These are phyloP conservation scores for Rhizopogon rudus DNA, from an alignment of 768 basidiomycete genomes.

Conservation along the genomic window DNA sequence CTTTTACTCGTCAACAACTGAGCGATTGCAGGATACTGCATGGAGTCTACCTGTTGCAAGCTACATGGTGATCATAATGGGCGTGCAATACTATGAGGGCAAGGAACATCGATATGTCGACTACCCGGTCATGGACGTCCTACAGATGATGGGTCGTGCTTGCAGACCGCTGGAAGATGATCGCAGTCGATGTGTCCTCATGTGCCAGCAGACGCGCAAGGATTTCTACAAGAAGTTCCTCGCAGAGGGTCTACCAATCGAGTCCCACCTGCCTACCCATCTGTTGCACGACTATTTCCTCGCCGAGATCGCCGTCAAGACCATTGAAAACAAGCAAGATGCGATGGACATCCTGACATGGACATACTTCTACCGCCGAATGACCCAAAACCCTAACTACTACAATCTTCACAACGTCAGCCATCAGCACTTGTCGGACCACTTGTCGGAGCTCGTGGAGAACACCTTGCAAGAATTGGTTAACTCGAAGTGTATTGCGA, in stretches of 20 bases:
- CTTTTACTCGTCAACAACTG: not conserved
- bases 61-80: conserved; percentile 99
- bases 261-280: conserved; percentile 89
- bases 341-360: conserved; percentile 98
- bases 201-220: conserved; percentile 97
- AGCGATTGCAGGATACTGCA: conserved; percentile 71
- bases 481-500: conserved; percentile 90
- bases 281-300: conserved; percentile 95
- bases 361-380: conserved; percentile 96
- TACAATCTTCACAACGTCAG: conserved; percentile 94
- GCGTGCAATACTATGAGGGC: conserved; percentile 95
- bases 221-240: conserved; percentile 99
- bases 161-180: conserved; percentile 88
- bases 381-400: conserved; percentile 97
- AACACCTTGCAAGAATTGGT: conserved; percentile 87
- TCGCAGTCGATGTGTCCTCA: conserved; percentile 88
- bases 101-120: conserved; percentile 98
- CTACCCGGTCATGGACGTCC: conserved; percentile 96
- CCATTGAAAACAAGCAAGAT: conserved; percentile 99
- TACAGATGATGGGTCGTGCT: conserved; percentile 99
- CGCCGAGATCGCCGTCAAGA: conserved; percentile 97
- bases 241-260: conserved; percentile 94
- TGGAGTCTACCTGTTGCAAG: conserved; percentile 94
- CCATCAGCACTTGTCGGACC: conserved; percentile 93
- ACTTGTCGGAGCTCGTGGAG: conserved; percentile 94